These are phyloP conservation scores for Camelina laxa DNA, from an alignment of 345 rosid species.

Conservation along the genomic window DNA sequence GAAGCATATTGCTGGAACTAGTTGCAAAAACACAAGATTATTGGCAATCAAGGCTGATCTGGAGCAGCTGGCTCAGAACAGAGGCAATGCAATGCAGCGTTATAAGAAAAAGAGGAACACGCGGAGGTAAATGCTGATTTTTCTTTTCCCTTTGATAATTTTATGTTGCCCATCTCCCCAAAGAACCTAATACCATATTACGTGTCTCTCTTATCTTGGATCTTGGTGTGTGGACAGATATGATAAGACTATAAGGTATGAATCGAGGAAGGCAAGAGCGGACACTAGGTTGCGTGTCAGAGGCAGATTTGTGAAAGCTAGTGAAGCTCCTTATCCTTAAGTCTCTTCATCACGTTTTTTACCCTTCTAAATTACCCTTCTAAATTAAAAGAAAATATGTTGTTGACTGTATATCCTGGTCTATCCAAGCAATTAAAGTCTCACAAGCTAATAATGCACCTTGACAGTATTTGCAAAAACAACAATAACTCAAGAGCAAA, in stretches of 20 bases:
- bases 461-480: not conserved
- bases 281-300: conserved; percentile 89
- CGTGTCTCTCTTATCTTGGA: not conserved
- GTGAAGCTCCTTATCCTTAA: conserved; percentile 52
- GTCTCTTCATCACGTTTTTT: conserved; percentile 13
- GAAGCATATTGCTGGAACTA: conserved; percentile 47
- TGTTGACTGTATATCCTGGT: conserved; percentile 11
- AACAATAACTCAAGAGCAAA: too few species aligned
- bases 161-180: not conserved
- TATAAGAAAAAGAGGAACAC: conserved; percentile 94
- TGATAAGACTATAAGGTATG: conserved; percentile 91
- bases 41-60: conserved; percentile 60
- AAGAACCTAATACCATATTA: not conserved
- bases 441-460: not conserved
- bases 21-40: conserved; percentile 47
- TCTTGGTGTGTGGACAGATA: conserved; percentile 53
- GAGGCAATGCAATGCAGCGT: conserved; percentile 89
- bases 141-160: not conserved
- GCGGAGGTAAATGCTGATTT: conserved; percentile 57
- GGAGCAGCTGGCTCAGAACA: conserved; percentile 66
- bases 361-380: too few species aligned
- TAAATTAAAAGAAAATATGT: conserved; percentile 4
- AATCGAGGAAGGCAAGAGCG: conserved; percentile 95
- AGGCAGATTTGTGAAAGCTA: conserved; percentile 92
- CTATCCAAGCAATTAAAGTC: conserved; percentile 11